phyloP scores from a whole-genome alignment of 2,329 filamentous ascomycete species.

The Lasiodiplodia sp. region DNA sequence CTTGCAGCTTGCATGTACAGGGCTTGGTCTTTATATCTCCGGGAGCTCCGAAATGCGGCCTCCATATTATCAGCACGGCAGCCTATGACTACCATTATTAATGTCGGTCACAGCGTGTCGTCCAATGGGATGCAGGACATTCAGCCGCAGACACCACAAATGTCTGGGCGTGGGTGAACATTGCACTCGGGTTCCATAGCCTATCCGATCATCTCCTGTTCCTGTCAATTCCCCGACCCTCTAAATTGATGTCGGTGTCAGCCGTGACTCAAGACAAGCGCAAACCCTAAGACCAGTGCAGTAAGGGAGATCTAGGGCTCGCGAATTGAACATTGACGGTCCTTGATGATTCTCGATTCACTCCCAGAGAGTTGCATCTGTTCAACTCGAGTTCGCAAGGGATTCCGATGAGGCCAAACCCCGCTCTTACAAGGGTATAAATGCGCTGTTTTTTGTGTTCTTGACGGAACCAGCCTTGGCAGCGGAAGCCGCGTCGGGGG shows the following conservation, averaged over 20 bases:
- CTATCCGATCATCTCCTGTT: slow-evolving; percentile 26
- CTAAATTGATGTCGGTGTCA: background rate
- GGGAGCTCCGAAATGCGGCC: background rate
- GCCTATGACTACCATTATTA: background rate
- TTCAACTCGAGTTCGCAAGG: background rate
- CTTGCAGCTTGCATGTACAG: background rate
- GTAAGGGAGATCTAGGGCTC: background rate
- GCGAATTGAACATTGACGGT: background rate
- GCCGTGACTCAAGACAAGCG: background rate
- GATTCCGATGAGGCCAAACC: background rate
- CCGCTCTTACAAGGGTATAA: background rate
- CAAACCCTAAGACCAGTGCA: slow-evolving; percentile 1
- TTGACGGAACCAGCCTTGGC: background rate
- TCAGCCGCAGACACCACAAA: background rate
- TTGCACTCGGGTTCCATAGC: slow-evolving; percentile 5
- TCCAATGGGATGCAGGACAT: slow-evolving; percentile 7
- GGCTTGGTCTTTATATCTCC: background rate
- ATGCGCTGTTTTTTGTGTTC: background rate
- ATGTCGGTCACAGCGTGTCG: background rate
- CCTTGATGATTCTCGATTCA: background rate
- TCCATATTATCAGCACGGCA: background rate
- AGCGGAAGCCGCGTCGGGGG: background rate
- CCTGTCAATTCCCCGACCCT: slow-evolving; percentile 21
- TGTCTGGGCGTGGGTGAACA: background rate
- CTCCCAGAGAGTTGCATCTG: background rate